Base-by-base conservation (phyloP, 1,139 yeast species). In the Nematodospora anomalae region DNA sequence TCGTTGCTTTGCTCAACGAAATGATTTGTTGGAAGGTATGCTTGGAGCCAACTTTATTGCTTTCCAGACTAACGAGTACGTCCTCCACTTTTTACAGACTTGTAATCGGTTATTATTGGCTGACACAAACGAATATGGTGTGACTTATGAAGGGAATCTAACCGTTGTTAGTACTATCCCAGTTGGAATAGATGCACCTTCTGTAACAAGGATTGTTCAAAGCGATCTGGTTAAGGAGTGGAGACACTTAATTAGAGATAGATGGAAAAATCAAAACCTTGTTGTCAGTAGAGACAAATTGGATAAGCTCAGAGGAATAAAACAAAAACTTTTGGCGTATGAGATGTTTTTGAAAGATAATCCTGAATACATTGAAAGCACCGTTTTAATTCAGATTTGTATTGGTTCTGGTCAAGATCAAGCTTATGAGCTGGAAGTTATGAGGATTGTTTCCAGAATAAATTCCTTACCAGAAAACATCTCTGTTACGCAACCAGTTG, bases 11-110 rank as follows among this genome's bases (percentile, higher is more conserved):
- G 96, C 97, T 1, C 94, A 88, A 53, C 74, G 98, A 51, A 80
- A 77, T 37, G 77, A 76, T 20, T 71, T 94, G 14, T 67, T 94
- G 16, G 75, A 77, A 45, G 98, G 99, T 10, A 74, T 92, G 67
- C 66, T 94, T 31, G 97, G 96, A 4, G 90, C 97, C 2, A 87
- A 89, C 51, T 78, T 85, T 41, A 76, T 94, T 32, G 81, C 92
- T 1, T 90, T 92, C 67, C 98, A 92, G 59, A 89, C 94, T 8
- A 81, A 82, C 23, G 98, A 92, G 57, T 92, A 90, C 50, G 94
- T 90, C 16, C 79, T 96, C 51, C 98, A 92, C 61, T 94, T 94
- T 59, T 64, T 85, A 43, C 97, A 90, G 61, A 89, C 97, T 3
- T 83, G 96, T 51, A 87, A 85, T 48, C 71, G 96, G 40, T 67